Conservation (phyloP, 805 yeast species). For the Saccharomycopsis microspora region DNA sequence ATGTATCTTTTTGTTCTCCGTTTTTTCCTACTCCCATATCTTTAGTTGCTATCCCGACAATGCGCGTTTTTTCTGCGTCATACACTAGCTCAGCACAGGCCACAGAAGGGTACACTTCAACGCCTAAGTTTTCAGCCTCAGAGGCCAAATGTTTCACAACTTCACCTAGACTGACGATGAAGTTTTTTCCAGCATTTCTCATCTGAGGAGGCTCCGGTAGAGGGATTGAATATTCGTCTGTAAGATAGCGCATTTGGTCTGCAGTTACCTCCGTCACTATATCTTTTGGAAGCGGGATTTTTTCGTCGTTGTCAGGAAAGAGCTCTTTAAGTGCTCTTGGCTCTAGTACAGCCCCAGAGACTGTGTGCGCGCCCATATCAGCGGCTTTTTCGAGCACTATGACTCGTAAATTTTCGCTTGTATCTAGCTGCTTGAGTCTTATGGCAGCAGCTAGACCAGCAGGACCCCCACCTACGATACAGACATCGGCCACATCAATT, state of each 20-base stretch:
- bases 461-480: slow-evolving; percentile 97
- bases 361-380: slow-evolving; percentile 85
- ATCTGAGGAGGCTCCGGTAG: slow-evolving; percentile 92
- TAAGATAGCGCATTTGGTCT: slow-evolving; percentile 64
- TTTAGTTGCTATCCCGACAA: slow-evolving; percentile 86
- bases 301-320: slow-evolving; percentile 57
- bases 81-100: slow-evolving; percentile 73
- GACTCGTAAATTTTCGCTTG: slow-evolving; percentile 62
- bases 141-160: slow-evolving; percentile 77
- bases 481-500: slow-evolving; percentile 76
- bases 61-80: slow-evolving; percentile 31
- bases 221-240: slow-evolving; percentile 49
- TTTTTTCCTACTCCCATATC: slow-evolving; percentile 76
- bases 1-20: slow-evolving; percentile 67
- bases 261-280: slow-evolving; percentile 61
- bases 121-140: slow-evolving; percentile 87
- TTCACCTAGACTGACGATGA: slow-evolving; percentile 71
- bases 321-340: slow-evolving; percentile 82
- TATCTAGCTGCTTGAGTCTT: slow-evolving; percentile 75
- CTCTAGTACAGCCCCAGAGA: slow-evolving; percentile 91
- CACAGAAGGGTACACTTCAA: slow-evolving; percentile 86
- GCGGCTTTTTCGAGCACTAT: slow-evolving; percentile 87
- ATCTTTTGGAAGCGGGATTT: slow-evolving; percentile 68
- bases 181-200: slow-evolving; percentile 71
- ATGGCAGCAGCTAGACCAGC: slow-evolving; percentile 96